Base-by-base conservation (phyloP, 495 filamentous ascomycete species). In the Tetracladium marchalianum region DNA sequence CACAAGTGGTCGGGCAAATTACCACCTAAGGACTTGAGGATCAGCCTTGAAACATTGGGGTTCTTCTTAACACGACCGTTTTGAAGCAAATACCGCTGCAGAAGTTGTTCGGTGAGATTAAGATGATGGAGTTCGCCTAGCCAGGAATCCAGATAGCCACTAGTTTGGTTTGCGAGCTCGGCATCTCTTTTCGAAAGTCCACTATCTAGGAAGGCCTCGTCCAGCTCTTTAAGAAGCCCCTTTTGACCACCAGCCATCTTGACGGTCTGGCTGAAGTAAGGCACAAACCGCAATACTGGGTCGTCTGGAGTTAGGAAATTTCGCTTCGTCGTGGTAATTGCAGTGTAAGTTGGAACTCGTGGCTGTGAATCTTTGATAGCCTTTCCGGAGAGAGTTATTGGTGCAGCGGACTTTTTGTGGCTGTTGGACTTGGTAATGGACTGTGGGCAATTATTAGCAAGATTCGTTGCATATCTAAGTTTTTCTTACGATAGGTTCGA, bases 281-380 rank as follows among this genome's bases (percentile, higher is more conserved):
- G 56, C 17, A 53, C 49, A 34, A 46, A 59, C 38, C 41, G 45
- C 16, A 59, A 50, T 15, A 42, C 49, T 16, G 51, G 46, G 43
- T 51, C 53, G 42, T 59, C 56, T 15, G 43, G 46, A 12, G 49
- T 38, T 3, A 55, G 39, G 2, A 59, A 44, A 33, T 56, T 59
- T 33, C 56, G 46, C 11, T 41, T 47, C 6, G 56, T 46, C n/a
- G 19, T 45, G n/a, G 49, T 59, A 33, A 53, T 35, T 4, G 38
- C 40, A 4, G 22, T 47, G 22, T 55, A 59, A 15, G 36, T 48
- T 2, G 56, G 56, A 5, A 56, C 52, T 7, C 50, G 46, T 27
- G 51, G 36, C n/a, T 32, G 22, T n/a, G 45, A 17, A 15, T 5
- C 40, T 22, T 11, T 39, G 19, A 43, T 39, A 15, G 16, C n/a